A percentile compares a stretch with the other conserved stretches of the same genome.
phyloP scores from a whole-genome alignment of 768 basidiomycete species.

The Collybiopsis luxurians region DNA sequence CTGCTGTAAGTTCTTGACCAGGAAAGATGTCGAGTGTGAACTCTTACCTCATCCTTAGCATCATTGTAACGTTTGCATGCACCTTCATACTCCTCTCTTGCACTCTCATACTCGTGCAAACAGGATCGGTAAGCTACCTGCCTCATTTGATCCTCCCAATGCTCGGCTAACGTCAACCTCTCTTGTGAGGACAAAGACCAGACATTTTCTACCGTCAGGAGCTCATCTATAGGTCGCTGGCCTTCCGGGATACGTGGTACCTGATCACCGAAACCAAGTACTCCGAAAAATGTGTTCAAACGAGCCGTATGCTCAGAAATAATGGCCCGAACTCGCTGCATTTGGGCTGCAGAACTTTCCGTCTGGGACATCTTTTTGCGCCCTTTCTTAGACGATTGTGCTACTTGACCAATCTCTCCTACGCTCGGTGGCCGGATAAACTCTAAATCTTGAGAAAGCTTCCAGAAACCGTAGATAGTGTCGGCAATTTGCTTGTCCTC shows the following conservation, averaged over 20 bases:
- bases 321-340: conserved; percentile 5
- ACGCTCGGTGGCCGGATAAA: conserved; percentile 32
- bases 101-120: conserved; percentile 38
- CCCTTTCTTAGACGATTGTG: background rate
- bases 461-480: conserved; percentile 52
- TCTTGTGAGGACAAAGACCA: conserved; percentile 57
- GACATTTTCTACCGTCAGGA: conserved; percentile 35
- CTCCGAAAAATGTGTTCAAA: conserved; percentile 31
- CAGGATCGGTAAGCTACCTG: conserved; percentile 23
- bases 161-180: conserved; percentile 37
- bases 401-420: background rate
- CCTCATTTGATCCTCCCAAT: conserved; percentile 48
- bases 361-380: background rate
- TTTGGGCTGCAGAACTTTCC: conserved; percentile 4
- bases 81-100: conserved; percentile 38
- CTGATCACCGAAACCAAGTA: conserved; percentile 26
- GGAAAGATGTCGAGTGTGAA: background rate
- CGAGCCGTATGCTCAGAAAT: background rate
- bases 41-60: conserved; percentile 50
- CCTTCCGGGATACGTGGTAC: conserved; percentile 37
- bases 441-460: conserved; percentile 39
- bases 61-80: conserved; percentile 33
- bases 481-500: background rate
- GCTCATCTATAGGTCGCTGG: conserved; percentile 32
- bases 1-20: background rate